Conservation (phyloP, 495 filamentous ascomycete genomes). For the Parathielavia hyrcaniae region DNA sequence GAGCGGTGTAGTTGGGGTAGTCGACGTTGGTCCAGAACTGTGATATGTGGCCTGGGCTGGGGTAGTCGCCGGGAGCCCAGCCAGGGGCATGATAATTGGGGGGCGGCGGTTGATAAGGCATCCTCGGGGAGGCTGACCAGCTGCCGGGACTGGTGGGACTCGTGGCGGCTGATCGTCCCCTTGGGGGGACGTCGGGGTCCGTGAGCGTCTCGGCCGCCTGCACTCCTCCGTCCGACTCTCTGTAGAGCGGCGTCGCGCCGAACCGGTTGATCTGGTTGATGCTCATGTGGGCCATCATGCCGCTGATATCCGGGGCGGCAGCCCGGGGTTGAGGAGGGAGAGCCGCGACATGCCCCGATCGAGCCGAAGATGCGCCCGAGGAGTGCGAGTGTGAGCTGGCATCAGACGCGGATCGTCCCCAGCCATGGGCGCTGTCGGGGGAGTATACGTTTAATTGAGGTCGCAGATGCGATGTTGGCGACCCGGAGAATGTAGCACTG, state of each 20-base stretch:
- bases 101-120: background rate
- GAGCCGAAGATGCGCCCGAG: conserved; percentile 10
- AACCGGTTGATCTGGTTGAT: conserved; percentile 27
- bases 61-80: conserved; percentile 4
- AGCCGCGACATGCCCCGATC: conserved; percentile 5
- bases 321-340: conserved; percentile 12
- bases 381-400: conserved; percentile 20
- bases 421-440: conserved; percentile 12
- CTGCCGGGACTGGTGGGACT: background rate
- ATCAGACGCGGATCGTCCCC: conserved; percentile 25
- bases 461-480: background rate
- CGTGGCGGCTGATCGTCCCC: background rate
- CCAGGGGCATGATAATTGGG: conserved; percentile 2
- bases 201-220: conserved; percentile 31
- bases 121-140: conserved; percentile 1
- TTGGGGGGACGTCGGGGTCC: conserved; percentile 21
- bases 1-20: conserved; percentile 28
- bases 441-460: conserved; percentile 6
- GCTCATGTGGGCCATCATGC: conserved; percentile 25
- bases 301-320: conserved; percentile 19
- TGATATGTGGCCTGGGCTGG: conserved; percentile 1
- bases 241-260: conserved; percentile 28
- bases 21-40: conserved; percentile 21
- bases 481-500: background rate
- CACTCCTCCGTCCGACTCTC: conserved; percentile 31